Conservation (phyloP, 1,284 basidiomycete genomes). For the Ustilago sp. region DNA sequence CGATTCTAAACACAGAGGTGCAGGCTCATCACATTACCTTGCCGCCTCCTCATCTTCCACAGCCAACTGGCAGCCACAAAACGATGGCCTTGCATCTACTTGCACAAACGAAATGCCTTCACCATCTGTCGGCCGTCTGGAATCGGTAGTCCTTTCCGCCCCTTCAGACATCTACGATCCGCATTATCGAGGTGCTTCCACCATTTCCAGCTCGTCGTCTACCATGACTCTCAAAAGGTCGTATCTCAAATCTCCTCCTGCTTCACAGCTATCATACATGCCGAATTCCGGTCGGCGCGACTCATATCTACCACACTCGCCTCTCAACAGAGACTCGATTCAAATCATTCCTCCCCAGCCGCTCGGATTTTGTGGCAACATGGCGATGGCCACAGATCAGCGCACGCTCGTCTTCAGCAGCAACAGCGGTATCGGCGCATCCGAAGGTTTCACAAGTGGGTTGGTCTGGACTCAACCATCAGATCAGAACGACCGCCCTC, state of each 20-base stretch:
- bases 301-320: slow-evolving; percentile 61
- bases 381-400: slow-evolving; percentile 60
- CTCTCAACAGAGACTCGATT: slow-evolving; percentile 57
- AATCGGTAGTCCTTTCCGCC: slow-evolving; percentile 28
- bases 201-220: slow-evolving; percentile 47
- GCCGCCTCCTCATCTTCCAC: slow-evolving; percentile 18
- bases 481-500: slow-evolving; percentile 1
- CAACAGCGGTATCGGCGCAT: slow-evolving; percentile 49
- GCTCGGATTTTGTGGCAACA: slow-evolving; percentile 57
- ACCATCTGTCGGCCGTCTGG: slow-evolving; percentile 25
- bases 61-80: slow-evolving; percentile 18
- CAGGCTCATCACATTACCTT: slow-evolving; percentile 18
- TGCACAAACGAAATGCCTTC: slow-evolving; percentile 42
- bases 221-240: slow-evolving; percentile 57
- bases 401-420: slow-evolving; percentile 59
- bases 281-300: slow-evolving; percentile 36
- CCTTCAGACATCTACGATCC: slow-evolving; percentile 45
- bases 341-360: slow-evolving; percentile 63
- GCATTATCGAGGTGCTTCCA: slow-evolving; percentile 27
- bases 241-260: slow-evolving; percentile 45
- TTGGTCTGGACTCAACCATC: slow-evolving; percentile 45
- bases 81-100: slow-evolving; percentile 29
- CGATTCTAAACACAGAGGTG: slow-evolving; percentile 9
- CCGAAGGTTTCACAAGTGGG: slow-evolving; percentile 52
- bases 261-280: slow-evolving; percentile 39